A percentile compares a stretch with the other conserved stretches of the same genome.
Evolutionary conservation across 2,329 filamentous ascomycete species (phyloP).

Genomic region (Aspergillus sp.): DNA sequence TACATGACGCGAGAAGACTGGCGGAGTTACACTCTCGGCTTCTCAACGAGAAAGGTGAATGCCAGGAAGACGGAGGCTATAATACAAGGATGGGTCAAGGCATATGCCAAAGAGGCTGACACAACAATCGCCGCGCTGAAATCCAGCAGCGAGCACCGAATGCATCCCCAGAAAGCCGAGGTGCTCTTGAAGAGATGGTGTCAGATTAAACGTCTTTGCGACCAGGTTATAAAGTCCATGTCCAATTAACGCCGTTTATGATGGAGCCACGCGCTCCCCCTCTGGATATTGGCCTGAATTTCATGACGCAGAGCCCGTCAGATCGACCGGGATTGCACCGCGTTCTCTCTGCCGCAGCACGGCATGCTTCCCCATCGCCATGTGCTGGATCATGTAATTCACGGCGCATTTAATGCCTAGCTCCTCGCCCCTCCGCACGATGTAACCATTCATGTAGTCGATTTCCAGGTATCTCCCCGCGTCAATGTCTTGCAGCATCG

Average conservation of each 20-base stretch:
- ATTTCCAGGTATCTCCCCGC: slow-evolving; percentile 61
- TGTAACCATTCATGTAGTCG: slow-evolving; percentile 80
- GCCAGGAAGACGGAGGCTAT: slow-evolving; percentile 21
- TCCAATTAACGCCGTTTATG: slow-evolving; percentile 7
- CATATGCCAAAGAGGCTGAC: slow-evolving; percentile 27
- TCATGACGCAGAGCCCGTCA: slow-evolving; percentile 6
- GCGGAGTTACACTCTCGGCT: slow-evolving; percentile 31
- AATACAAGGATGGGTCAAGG: slow-evolving; percentile 27
- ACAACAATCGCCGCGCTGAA: slow-evolving; percentile 15
- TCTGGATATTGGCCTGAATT: slow-evolving; percentile 5
- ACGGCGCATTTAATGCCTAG: slow-evolving; percentile 61
- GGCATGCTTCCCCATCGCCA: slow-evolving; percentile 62
- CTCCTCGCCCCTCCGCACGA: slow-evolving; percentile 62
- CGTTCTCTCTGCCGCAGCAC: slow-evolving; percentile 30
- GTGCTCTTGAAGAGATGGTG: slow-evolving; percentile 28
- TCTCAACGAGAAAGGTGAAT: slow-evolving; percentile 21
- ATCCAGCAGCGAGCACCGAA: slow-evolving; percentile 3
- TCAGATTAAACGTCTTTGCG: slow-evolving; percentile 29
- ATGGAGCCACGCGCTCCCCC: neutral
- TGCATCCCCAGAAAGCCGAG: slow-evolving; percentile 15
- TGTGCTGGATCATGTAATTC: slow-evolving; percentile 62
- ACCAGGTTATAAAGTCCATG: slow-evolving; percentile 15
- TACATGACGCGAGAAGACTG: slow-evolving; percentile 32
- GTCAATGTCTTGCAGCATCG: slow-evolving; percentile 59
- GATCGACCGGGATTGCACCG: slow-evolving; percentile 25